These are phyloP conservation scores for Globisporangium takayamanum DNA, from an alignment of 352 stramenopile species.

Conservation along the genomic window DNA sequence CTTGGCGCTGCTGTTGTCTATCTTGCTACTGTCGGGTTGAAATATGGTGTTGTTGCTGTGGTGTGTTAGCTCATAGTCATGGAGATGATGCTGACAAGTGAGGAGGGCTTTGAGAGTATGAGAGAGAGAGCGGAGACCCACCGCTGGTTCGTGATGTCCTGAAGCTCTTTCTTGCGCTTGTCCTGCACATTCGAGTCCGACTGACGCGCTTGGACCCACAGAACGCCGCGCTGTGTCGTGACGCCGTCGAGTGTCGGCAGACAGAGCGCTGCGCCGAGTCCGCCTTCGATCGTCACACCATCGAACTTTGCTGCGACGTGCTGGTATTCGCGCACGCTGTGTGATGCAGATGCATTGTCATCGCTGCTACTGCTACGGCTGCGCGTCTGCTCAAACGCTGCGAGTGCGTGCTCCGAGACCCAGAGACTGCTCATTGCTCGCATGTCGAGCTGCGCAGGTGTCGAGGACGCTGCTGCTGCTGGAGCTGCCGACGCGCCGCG, in stretches of 20 bases:
- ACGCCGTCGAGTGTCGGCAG: constrained; percentile 10
- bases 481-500: background rate
- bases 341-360: background rate
- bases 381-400: constrained; percentile 30
- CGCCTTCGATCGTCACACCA: constrained; percentile 39
- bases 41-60: too few relatives aligned
- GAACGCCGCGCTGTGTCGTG: constrained; percentile 19
- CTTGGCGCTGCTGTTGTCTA: background rate
- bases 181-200: constrained; percentile 52
- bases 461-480: background rate
- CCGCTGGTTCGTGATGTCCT: constrained; percentile 43
- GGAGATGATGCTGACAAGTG: background rate
- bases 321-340: constrained; percentile 23
- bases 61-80: background rate
- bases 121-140: background rate
- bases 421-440: constrained; percentile 34
- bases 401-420: constrained; percentile 36
- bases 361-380: constrained; percentile 4
- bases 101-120: background rate
- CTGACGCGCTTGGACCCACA: constrained; percentile 45
- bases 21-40: background rate
- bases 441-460: constrained; percentile 22
- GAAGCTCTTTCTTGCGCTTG: constrained; percentile 43
- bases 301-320: constrained; percentile 50
- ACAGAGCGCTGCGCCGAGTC: constrained; percentile 30